Base-by-base conservation (phyloP, 1,284 basidiomycete genomes). In the Polyporus tsugae region DNA sequence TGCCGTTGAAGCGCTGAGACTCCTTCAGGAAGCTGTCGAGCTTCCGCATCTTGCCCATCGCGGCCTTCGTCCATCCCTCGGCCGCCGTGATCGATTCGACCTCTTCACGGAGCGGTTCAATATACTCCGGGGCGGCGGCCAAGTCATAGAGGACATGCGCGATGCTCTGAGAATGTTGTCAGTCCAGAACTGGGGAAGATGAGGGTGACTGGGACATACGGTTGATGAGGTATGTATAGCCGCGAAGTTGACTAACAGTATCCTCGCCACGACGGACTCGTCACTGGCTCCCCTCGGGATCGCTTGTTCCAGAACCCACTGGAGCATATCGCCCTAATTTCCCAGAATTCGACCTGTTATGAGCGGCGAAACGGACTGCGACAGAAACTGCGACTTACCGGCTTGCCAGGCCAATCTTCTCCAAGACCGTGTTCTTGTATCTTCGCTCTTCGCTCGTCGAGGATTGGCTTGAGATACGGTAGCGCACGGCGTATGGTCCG, bases 11-110 rank as follows among this genome's bases (percentile, higher is more conserved):
- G 11, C 86, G 78, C 67, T 81, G 80, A 1, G 82, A 81, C 73
- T 88, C 86, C 62, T 83, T 81, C 61, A 89, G 72, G 73, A 88
- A 86, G 70, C 85, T 87, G 70, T 88, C 86, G 25, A 88, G 71
- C 66, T 84, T 84, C 64, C 77, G 75, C 81, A 88, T 82, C 65
- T 83, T 84, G 11, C 72, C 75, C 63, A 88, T 75, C 0, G 82
- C 77, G 0, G 73, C 73, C 70, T 86, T 86, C 0, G 81, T 83
- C 83, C 85, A 86, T 0, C 86, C 85, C 36, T 85, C 79, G 38
- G 77, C 74, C 11, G 49, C 41, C 6, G 41, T 53, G 29, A 64
- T 59, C 5, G 42, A 2, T 35, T 64, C 63, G 39, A 64, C 33
- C 73, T 88, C 86, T 53, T 85, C 82, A 2, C 85, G 81, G 42